Conservation (phyloP, 768 basidiomycete genomes). For the Paxillus rubicundulus region DNA sequence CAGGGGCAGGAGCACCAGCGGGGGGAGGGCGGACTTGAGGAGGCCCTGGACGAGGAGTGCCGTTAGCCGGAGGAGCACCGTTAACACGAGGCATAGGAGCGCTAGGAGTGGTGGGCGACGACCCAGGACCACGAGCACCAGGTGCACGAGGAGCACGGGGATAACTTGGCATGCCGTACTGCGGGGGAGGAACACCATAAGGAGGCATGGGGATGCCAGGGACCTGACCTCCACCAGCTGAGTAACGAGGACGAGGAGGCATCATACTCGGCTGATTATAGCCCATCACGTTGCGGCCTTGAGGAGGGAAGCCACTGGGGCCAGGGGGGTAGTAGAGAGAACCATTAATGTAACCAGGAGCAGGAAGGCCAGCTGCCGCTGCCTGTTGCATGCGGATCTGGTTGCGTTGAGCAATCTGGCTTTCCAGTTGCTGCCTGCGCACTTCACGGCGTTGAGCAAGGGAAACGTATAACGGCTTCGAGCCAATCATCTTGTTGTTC, state of each 20-base stretch:
- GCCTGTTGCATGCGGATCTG: slow-evolving; percentile 95
- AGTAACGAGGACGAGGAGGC: slow-evolving; percentile 84
- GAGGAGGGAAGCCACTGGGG: slow-evolving; percentile 77
- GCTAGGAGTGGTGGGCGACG: slow-evolving; percentile 64
- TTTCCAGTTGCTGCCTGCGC: slow-evolving; percentile 96
- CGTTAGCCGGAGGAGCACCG: slow-evolving; percentile 56
- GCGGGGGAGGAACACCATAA: slow-evolving; percentile 72
- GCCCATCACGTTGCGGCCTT: slow-evolving; percentile 61
- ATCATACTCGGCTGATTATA: slow-evolving; percentile 88
- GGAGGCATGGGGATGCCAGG: slow-evolving; percentile 77
- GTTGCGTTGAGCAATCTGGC: slow-evolving; percentile 97
- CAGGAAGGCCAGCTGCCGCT: slow-evolving; percentile 78
- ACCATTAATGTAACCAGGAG: slow-evolving; percentile 36
- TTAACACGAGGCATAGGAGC: slow-evolving; percentile 65
- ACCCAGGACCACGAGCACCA: slow-evolving; percentile 63
- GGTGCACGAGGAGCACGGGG: slow-evolving; percentile 60
- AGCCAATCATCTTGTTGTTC: slow-evolving; percentile 99
- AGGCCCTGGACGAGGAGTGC: slow-evolving; percentile 47
- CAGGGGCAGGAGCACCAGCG: slow-evolving; percentile 46
- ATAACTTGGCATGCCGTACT: slow-evolving; percentile 72
- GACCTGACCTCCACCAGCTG: slow-evolving; percentile 65
- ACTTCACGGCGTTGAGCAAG: slow-evolving; percentile 98
- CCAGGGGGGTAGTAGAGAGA: slow-evolving; percentile 75
- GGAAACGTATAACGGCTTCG: slow-evolving; percentile 97
- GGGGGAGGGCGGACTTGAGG: slow-evolving; percentile 40